A percentile compares a stretch with the other conserved stretches of the same genome.
Conservation (phyloP, 2,329 filamentous ascomycete species). For the Xylariaceae sp. region DNA sequence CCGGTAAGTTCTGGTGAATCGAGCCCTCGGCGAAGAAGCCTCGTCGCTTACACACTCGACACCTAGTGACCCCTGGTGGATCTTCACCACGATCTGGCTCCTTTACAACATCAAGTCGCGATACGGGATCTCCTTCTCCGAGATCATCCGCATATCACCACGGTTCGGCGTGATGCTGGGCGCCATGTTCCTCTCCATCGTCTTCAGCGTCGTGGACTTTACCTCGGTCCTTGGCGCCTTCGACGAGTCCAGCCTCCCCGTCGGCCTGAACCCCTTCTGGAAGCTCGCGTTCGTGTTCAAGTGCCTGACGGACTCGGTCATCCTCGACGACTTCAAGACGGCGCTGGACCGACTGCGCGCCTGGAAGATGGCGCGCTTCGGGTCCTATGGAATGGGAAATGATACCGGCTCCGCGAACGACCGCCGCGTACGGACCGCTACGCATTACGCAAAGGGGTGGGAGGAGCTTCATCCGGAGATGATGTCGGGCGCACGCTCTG, state of each 20-base stretch:
- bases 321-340: constrained; percentile 66
- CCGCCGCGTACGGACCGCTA: too few species aligned
- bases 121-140: constrained; percentile 54
- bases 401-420: background rate
- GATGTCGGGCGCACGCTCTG: too few species aligned
- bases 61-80: constrained; percentile 62
- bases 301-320: constrained; percentile 61
- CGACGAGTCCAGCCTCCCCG: background rate
- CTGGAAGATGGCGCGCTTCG: constrained; percentile 1
- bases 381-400: background rate
- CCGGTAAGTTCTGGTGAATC: background rate
- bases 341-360: constrained; percentile 32
- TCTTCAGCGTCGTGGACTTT: constrained; percentile 59
- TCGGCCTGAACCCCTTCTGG: constrained; percentile 59
- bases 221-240: constrained; percentile 50
- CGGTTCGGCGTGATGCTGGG: constrained; percentile 60
- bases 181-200: constrained; percentile 56
- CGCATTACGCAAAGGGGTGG: too few species aligned
- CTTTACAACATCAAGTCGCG: constrained; percentile 60
- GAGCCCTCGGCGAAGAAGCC: too few species aligned
- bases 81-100: constrained; percentile 55
- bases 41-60: background rate
- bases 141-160: constrained; percentile 57
- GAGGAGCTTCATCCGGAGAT: too few species aligned
- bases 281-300: constrained; percentile 61